These are phyloP conservation scores for Camellia sinensis DNA, from an alignment of 148 eudicot species.

Conservation along the genomic window DNA sequence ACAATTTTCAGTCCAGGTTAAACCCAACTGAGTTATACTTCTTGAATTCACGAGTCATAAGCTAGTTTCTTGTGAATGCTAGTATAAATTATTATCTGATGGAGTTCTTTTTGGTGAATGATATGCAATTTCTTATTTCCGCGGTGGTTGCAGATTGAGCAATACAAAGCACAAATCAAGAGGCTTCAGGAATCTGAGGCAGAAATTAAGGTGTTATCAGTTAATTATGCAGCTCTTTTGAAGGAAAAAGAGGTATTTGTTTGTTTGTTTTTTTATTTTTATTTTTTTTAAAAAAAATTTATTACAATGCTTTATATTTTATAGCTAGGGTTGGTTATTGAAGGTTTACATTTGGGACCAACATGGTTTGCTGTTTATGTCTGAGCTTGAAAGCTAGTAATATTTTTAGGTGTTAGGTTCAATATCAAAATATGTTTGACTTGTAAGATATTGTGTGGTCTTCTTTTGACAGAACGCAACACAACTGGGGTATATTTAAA, in stretches of 20 bases:
- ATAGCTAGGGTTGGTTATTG: conserved; percentile 10
- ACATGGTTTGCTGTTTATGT: not conserved
- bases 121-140: not conserved
- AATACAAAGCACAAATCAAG: conserved; percentile 74
- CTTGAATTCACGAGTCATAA: not conserved
- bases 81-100: not conserved
- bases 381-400: not conserved
- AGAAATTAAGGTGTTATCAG: conserved; percentile 84
- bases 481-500: not conserved
- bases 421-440: not conserved
- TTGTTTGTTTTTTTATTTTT: not conserved
- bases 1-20: not conserved
- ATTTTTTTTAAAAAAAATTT: not conserved
- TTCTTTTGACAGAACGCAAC: not conserved
- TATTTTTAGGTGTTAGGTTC: not conserved
- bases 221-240: conserved; percentile 91
- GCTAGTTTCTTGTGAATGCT: not conserved
- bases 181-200: conserved; percentile 85
- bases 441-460: not conserved
- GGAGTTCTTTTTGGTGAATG: conserved; percentile 1
- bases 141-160: conserved; percentile 55
- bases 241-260: conserved; percentile 83
- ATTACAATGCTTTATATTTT: not conserved
- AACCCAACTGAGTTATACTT: not conserved
- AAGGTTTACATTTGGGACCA: conserved; percentile 6